Evolutionary conservation across 179 eudicot genomes (phyloP).

Genomic region (Spinacia oleracea): DNA sequence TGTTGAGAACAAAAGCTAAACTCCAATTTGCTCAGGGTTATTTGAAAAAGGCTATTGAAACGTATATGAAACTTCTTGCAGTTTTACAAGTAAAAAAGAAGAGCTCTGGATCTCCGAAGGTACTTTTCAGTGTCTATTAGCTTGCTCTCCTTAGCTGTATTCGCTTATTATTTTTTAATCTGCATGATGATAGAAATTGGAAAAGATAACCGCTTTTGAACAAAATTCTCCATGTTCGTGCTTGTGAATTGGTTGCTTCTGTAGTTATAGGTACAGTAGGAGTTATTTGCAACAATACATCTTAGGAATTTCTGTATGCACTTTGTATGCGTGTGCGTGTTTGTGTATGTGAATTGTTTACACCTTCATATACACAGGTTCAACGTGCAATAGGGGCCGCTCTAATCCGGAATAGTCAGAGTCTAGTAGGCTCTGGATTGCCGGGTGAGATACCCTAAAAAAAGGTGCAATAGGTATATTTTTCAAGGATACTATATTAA

Average conservation of each 20-base stretch:
- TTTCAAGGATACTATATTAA: not conserved
- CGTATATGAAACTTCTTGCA: constrained; percentile 80
- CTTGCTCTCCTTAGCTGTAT: not conserved
- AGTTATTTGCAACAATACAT: not conserved
- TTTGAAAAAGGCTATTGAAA: constrained; percentile 61
- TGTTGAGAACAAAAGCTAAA: constrained; percentile 83
- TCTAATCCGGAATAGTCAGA: no score
- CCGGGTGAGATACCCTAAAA: no score
- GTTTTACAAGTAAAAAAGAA: constrained; percentile 63
- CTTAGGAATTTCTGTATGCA: not conserved
- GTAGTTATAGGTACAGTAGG: not conserved
- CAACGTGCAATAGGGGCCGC: not conserved
- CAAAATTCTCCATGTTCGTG: not conserved
- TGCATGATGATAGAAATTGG: not conserved
- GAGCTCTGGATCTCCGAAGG: constrained; percentile 53
- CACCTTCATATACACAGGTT: not conserved
- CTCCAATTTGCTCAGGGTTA: constrained; percentile 76
- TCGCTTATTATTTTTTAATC: not conserved
- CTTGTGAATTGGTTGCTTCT: not conserved
- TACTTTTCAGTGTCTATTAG: constrained; percentile 45
- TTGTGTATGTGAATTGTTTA: not conserved
- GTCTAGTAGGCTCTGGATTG: no score
- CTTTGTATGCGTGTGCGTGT: not conserved
- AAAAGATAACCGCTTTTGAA: not conserved
- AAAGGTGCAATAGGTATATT: not conserved